Base-by-base conservation (phyloP, 2,329 filamentous ascomycete genomes). In the Volutella citrinella region DNA sequence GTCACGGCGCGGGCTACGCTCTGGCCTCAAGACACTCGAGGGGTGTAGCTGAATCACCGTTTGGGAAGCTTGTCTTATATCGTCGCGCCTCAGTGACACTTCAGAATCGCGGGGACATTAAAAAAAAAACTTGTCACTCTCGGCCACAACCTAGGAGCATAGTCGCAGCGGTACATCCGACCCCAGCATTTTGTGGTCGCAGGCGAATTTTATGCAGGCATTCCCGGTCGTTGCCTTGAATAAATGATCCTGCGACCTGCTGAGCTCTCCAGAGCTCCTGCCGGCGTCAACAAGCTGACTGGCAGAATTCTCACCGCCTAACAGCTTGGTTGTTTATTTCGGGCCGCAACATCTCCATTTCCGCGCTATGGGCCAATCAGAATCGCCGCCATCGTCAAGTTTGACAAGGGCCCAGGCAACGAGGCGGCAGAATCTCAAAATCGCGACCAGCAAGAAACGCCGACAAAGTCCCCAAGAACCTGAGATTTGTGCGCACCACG, bases 241-340 rank as follows among this genome's bases (percentile, higher is more conserved):
- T 17, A n/a, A n/a, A n/a, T n/a, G n/a, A n/a, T 27, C 7, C 9
- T 11, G n/a, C 18, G 22, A 19, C 4, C 12, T 23, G 21, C 19
- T 5, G 17, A 40, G 37, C 37, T 33, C 19, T 11, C 4, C 18
- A 17, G 36, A n/a, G 17, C 29, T 27, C 35, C 32, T 27, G 29
- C 32, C 20, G 29, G 26, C 40, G 36, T 38, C 39, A 39, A 30
- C 36, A 34, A 39, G 27, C 30, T 37, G 29, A 26, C 42, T 32
- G 60, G 60, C 60, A 63, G 55, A 61, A 61, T 45, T 26, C 42
- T 52, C 57, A 61, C 59, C 58, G 58, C 58, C 54, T 40, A 32
- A 31, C 20, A 40, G 36, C 39, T 38, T 27, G 24, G 26, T 46
- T 55, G 51, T 51, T 51, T 52, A 53, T 43, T 35, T 42, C 40